phyloP scores from a whole-genome alignment of 305 asterid species.

The Fraxinus platypoda region DNA sequence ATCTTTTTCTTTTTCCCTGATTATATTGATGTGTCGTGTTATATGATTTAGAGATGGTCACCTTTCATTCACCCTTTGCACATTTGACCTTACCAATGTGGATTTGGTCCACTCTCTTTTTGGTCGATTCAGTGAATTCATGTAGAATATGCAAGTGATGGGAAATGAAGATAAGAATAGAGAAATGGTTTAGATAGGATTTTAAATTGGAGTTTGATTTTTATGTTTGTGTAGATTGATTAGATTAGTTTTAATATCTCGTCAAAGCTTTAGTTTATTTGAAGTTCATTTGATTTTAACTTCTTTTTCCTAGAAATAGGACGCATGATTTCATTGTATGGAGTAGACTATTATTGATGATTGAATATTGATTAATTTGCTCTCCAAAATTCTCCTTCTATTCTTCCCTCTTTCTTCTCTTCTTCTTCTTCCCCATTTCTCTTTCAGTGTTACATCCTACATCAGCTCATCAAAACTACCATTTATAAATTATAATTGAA shows the following conservation, averaged over 20 bases:
- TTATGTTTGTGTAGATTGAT: background rate
- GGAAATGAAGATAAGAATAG: background rate
- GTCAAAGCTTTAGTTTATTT: background rate
- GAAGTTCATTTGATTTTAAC: background rate
- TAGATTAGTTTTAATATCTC: background rate
- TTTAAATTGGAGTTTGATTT: background rate
- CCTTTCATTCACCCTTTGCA: background rate
- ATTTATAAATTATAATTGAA: background rate
- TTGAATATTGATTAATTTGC: background rate
- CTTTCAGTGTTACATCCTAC: background rate
- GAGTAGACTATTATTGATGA: background rate
- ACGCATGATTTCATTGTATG: background rate
- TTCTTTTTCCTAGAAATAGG: background rate
- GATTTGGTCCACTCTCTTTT: background rate
- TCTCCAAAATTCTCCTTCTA: background rate
- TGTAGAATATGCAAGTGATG: background rate
- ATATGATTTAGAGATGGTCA: background rate
- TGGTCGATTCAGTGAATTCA: background rate
- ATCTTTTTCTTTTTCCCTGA: background rate
- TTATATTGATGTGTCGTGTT: background rate
- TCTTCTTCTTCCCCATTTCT: background rate
- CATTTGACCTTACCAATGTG: background rate
- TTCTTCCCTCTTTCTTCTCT: background rate
- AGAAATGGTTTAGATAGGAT: background rate
- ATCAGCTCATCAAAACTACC: background rate